Evolutionary conservation across 768 basidiomycete genomes (phyloP), one percentile per base, ranked within the genome.

Genomic region (Rhodotorula paludigena): DNA sequence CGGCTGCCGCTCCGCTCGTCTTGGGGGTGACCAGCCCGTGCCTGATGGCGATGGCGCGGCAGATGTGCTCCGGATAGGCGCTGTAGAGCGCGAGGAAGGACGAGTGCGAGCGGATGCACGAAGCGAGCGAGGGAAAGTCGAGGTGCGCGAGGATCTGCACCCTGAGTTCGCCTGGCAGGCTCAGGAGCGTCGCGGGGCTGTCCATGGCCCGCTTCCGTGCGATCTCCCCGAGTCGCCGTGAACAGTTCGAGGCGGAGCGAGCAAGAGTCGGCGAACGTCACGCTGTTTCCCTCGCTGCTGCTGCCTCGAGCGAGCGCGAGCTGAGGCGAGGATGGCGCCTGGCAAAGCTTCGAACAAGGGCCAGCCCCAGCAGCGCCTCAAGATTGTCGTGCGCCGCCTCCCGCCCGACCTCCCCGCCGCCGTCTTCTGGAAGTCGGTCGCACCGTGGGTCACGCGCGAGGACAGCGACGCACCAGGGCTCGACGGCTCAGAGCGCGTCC

Each of bases 361-460:
- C 15, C 3, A 28, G 25, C 10, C 41, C 0, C 21, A 8, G 18
- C 59, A 56, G 39, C 65, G 71, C n/a, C 66, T 70, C 60, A 98
- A 99, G 82, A 86, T 86, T 38, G 83, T 96, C 71, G 87, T 97
- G 25, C 86, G 94, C 49, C 81, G 90, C 45, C 82, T 97, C 9
- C 94, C 94, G 0, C 89, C 93, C 20, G 91, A 92, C 74, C 82
- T 99, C 5, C 94, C 94, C 8, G 92, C 92, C 74, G 85, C 85
- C 4, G 80, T 96, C 60, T 98, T 99, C 79, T 99, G 94, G 94
- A 85, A 88, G 74, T 90, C 89, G 68, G 90, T 92, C 6, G 82
- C 86, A 59, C 76, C 82, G 3, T 98, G 93, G 92, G 87, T 92
- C 23, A 82, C 84, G 2, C 86, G 89, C 25, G 86, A 90, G 42